Base-by-base conservation (phyloP, 2,329 filamentous ascomycete species). In the Domatiomyces catenatus region DNA sequence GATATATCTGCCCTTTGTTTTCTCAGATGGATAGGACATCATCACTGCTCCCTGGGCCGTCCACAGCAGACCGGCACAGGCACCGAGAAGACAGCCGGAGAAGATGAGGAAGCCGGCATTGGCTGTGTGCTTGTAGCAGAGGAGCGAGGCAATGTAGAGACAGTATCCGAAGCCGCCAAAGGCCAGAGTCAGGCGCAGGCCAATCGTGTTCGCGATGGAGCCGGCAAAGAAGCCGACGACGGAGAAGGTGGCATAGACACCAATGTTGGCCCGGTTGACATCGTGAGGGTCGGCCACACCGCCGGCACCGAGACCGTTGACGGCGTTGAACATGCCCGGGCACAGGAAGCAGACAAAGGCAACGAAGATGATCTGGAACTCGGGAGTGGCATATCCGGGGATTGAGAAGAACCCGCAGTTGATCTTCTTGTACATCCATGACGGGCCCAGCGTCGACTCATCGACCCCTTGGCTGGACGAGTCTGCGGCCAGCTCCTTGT, bases 1-100 rank as follows among this genome's bases (percentile, higher is more conserved):
- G 63, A 92, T 89, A 66, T 87, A 92, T 53, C 80, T 77, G 48
- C 86, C 86, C 72, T 92, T 92, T 56, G 76, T 75, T 45, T 75
- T 66, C 67, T 92, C 86, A 8, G 77, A 71, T 3, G 86, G 86
- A 64, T 92, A 92, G 6, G 83, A 77, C 77, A 90, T 86, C 63
- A 69, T 67, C 42, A 69, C 61, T 7, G 65, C 65, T 43, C 66
- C 67, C 54, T 69, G 65, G 1, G 66, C 66, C 45, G 61, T 62
- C 67, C 67, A 69, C 4, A 69, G 59, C 24, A 67, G 54, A 52
- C 62, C 66, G n/a, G 67, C 66, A 48, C 64, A 67, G 26, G 65
- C 49, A 57, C 67, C 67, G 17, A 69, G 61, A 22, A 67, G 54
- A n/a, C 62, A 58, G 47, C 67, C 67, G 5, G 66, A 62, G 49